Conservation (phyloP, 2,329 filamentous ascomycete genomes). For the Penicillium sp. region DNA sequence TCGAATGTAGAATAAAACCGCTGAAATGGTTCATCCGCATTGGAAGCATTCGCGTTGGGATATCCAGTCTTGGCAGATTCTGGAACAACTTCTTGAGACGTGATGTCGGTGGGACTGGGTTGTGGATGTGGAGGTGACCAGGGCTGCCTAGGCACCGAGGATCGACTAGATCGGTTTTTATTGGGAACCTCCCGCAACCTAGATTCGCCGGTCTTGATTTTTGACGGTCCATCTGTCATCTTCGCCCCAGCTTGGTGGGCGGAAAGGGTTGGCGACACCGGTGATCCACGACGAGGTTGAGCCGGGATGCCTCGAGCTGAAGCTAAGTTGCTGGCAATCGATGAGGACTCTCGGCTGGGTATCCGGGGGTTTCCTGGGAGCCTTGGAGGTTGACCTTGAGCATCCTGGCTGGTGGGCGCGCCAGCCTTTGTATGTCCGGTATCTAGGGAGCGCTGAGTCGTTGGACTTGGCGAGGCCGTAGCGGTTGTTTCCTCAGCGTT, state of each 20-base stretch:
- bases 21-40: conserved; percentile 75
- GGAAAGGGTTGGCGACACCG: conserved; percentile 70
- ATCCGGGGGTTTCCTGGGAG: conserved; percentile 43
- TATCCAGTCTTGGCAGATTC: conserved; percentile 29
- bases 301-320: conserved; percentile 76
- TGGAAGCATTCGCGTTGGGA: conserved; percentile 18
- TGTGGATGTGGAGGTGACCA: conserved; percentile 37
- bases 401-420: conserved; percentile 31
- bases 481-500: conserved; percentile 12
- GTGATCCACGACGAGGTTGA: conserved; percentile 59
- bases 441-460: conserved; percentile 21
- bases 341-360: conserved; percentile 70
- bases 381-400: conserved; percentile 39
- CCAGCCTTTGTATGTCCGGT: conserved; percentile 19
- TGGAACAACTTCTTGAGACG: conserved; percentile 34
- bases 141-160: conserved; percentile 29
- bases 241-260: conserved; percentile 72
- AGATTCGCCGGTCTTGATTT: conserved; percentile 32
- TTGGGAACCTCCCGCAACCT: conserved; percentile 24
- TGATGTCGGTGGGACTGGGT: conserved; percentile 35
- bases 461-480: conserved; percentile 8
- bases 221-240: conserved; percentile 58
- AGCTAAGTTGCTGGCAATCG: conserved; percentile 84
- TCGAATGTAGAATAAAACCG: conserved; percentile 92
- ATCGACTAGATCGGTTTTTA: conserved; percentile 28